Evolutionary conservation across 2,329 filamentous ascomycete genomes (phyloP), one percentile per base, ranked within the genome.

Genomic region (Colletotrichum cereale): DNA sequence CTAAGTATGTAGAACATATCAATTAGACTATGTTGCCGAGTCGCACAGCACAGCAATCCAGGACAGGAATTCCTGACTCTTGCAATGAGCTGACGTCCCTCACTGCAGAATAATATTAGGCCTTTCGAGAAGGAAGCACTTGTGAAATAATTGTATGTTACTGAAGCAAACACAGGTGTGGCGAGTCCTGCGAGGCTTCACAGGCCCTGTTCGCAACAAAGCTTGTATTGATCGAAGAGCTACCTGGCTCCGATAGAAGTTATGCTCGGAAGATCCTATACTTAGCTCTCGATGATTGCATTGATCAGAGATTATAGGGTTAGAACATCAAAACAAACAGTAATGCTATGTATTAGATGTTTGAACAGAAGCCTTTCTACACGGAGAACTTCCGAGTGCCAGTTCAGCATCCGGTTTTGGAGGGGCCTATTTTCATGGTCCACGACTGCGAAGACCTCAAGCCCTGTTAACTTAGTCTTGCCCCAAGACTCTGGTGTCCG

Each of bases 251-350:
- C 3, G 14, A 3, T 50, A 10, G 8, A 21, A 31, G 14, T 14
- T 18, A 4, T 12, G 84, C 83, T 18, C 75, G 78, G 18, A 85
- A 85, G 67, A 78, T 84, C 0, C 84, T 86, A 34, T 88, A 81
- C 76, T 85, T 89, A 61, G 86, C 86, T 0, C 78, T 89, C 1
- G 88, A 89, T 72, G 85, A 38, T 38, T 38, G 36, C 36, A 38
- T 6, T 10, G 6, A 38, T 11, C 11, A 10, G 6, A 38, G 6
- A 38, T 8, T 38, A 38, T 38, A 10, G 6, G 36, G 2, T 38
- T 38, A 10, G 36, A 11, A 38, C 11, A 38, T 38, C 36, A 11
- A 11, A 11, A 11, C 36, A 38, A 38, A 10, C 10, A 38, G 36
- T 38, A 11, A 38, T 38, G 36, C 36, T 7, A 8, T 10, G 36